phyloP scores from a whole-genome alignment of 306 rosid species.

The Astragalus membranaceus region DNA sequence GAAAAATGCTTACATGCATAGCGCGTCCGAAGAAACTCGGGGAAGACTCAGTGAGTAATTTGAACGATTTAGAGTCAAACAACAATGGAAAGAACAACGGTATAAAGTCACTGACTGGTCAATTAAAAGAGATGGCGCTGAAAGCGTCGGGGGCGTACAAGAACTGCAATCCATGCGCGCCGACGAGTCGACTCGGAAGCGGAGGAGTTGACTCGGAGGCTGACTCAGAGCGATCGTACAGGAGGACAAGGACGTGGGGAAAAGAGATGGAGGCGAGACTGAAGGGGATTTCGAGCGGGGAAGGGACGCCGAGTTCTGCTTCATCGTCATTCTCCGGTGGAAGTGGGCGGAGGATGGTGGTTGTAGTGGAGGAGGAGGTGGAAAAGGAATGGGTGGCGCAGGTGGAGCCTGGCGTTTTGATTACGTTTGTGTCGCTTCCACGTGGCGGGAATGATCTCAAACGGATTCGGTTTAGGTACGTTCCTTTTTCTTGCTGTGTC shows the following conservation, averaged over 20 bases:
- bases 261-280: slow-evolving; percentile 92
- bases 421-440: slow-evolving; percentile 71
- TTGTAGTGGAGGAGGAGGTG: slow-evolving; percentile 52
- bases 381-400: slow-evolving; percentile 90
- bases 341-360: slow-evolving; percentile 42
- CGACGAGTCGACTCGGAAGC: slow-evolving; percentile 34
- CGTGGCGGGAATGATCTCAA: slow-evolving; percentile 84
- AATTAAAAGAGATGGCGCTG: slow-evolving; percentile 92
- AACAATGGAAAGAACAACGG: slow-evolving; percentile 30
- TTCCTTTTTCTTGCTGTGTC: neutral
- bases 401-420: slow-evolving; percentile 82
- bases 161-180: slow-evolving; percentile 59
- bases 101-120: slow-evolving; percentile 70
- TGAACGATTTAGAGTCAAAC: slow-evolving; percentile 43
- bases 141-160: slow-evolving; percentile 89
- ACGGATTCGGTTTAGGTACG: slow-evolving; percentile 77
- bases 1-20: slow-evolving; percentile 83
- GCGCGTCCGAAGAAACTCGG: slow-evolving; percentile 89
- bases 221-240: slow-evolving; percentile 42
- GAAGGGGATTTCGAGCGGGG: slow-evolving; percentile 86
- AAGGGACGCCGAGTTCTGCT: slow-evolving; percentile 60
- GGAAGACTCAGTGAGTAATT: slow-evolving; percentile 50
- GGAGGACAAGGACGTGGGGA: slow-evolving; percentile 78
- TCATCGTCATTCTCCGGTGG: slow-evolving; percentile 22
- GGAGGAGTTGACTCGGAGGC: slow-evolving; percentile 28